Evolutionary conservation across 495 filamentous ascomycete species (phyloP), one percentile per base, ranked within the genome.

Genomic region (Rusavskia elegans): DNA sequence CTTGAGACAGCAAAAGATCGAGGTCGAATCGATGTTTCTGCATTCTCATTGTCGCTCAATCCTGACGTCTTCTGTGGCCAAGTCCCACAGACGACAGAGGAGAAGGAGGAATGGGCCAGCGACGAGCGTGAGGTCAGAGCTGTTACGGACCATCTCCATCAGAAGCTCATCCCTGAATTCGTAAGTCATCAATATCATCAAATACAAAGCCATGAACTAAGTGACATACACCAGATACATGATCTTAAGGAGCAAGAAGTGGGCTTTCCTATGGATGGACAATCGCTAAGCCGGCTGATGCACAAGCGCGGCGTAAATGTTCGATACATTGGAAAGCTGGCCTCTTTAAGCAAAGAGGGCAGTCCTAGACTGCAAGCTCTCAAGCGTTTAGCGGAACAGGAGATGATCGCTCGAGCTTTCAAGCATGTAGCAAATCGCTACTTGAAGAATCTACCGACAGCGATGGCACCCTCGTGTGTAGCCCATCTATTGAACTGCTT

Each of bases 301-400:
- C 93, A 99, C 70, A 94, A 94, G 69, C 87, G 93, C 35, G 93
- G 93, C 65, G 85, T 99, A 70, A 99, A 97, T 71, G 77, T 95
- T 56, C 82, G 93, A 61, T 99, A 99, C 67, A 77, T 99, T 27
- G 93, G 93, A 48, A 84, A 79, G 63, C 62, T 97, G 57, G 85
- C 84, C 20, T 71, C 75, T 45, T 71, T 86, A 44, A 79, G 83
- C 54, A 75, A 78, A 53, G 69, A 78, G 55, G 73, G 79, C 60
- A 84, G 81, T 39, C 69, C 77, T 41, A 84, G 87, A 49, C 71
- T 96, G 16, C 71, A 81, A 44, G 85, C 87, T 49, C 72, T 99
- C 54, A 79, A 78, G 37, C 75, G 77, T 49, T 72, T 99, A 39
- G 75, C 84, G 50, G 69, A 84, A 25, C 88, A 93, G 62, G 93